Evolutionary conservation across 257 asterid genomes (phyloP), one percentile per base, ranked within the genome.

Genomic region (Knoxia roxburghii): DNA sequence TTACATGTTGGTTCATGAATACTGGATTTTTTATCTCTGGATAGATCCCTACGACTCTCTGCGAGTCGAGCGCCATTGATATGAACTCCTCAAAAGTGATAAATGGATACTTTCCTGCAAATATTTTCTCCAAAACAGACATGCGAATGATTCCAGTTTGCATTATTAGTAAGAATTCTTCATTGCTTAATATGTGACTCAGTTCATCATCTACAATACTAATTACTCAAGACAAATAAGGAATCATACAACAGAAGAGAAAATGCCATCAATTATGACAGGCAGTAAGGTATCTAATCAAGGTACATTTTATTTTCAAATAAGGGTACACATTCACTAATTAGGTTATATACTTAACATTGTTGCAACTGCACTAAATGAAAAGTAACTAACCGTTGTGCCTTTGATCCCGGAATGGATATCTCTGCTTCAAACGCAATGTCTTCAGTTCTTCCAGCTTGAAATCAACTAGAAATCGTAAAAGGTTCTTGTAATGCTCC

Each of bases 1-100:
- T 82, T 76, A 88, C 99, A 10, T 40, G 90, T 72, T 94, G 89
- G 82, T 90, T 94, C 76, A 94, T 85, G 51, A 88, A 85, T 48
- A 85, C 86, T 50, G 99, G 96, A 74, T 87, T 94, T 82, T 94
- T 90, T 24, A 94, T 90, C 87, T 94, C 97, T 21, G 99, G 99
- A 84, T 94, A 94, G 75, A 94, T 88, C 69, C 99, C 97, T 27
- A 94, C 99, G 17, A 87, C 84, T 82, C 97, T 76, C 20, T 87
- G 87, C 53, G 99, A 90, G 74, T 83, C 95, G 79, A 90, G 71
- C 46, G 99, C 97, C 68, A 94, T 85, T 30, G 91, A 80, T 71
- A 90, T 84, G 71, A 76, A 94, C 76, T 94, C 96, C 67, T 94
- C 95, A 78, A 94, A 88, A 24, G 97, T 90, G 74, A 90, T 84